phyloP scores from a whole-genome alignment of 768 basidiomycete genomes.

The Boletus rubroflammeus region DNA sequence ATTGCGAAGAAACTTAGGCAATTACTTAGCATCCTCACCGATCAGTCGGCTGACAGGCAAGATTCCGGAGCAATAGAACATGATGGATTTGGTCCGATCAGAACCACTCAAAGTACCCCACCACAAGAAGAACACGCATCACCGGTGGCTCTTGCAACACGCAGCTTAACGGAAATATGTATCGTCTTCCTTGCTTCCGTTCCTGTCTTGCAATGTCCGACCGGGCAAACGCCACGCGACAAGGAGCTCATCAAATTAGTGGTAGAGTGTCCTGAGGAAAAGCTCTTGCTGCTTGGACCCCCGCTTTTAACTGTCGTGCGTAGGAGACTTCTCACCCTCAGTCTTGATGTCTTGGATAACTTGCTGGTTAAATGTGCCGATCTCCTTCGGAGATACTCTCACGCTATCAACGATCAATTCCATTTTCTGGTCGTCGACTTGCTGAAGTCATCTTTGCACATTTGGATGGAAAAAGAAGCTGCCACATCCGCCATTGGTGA shows the following conservation, averaged over 20 bases:
- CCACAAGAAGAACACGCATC: constrained; percentile 31
- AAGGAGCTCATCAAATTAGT: constrained; percentile 55
- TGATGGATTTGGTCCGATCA: constrained; percentile 58
- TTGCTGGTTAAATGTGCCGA: constrained; percentile 53
- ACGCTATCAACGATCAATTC: constrained; percentile 49
- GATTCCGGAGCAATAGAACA: constrained; percentile 39
- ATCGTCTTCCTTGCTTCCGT: constrained; percentile 57
- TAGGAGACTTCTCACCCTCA: constrained; percentile 53
- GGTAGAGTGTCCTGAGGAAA: constrained; percentile 44
- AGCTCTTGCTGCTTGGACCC: constrained; percentile 57
- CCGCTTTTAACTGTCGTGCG: constrained; percentile 53
- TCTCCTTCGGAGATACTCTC: constrained; percentile 52
- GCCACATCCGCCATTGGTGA: constrained; percentile 36
- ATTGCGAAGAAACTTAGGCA: constrained; percentile 36
- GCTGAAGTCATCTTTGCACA: constrained; percentile 57
- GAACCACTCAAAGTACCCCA: constrained; percentile 34
- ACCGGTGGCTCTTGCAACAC: constrained; percentile 26
- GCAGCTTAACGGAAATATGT: constrained; percentile 47
- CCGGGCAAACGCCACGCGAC: constrained; percentile 59
- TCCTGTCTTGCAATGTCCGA: constrained; percentile 59
- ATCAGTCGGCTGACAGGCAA: constrained; percentile 16
- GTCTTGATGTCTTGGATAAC: constrained; percentile 43
- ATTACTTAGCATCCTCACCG: constrained; percentile 38
- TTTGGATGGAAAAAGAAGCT: constrained; percentile 47
- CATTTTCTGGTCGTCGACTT: constrained; percentile 56